Evolutionary conservation across 2,329 filamentous ascomycete species (phyloP).

Genomic region (Trichoderma brevicompactum): DNA sequence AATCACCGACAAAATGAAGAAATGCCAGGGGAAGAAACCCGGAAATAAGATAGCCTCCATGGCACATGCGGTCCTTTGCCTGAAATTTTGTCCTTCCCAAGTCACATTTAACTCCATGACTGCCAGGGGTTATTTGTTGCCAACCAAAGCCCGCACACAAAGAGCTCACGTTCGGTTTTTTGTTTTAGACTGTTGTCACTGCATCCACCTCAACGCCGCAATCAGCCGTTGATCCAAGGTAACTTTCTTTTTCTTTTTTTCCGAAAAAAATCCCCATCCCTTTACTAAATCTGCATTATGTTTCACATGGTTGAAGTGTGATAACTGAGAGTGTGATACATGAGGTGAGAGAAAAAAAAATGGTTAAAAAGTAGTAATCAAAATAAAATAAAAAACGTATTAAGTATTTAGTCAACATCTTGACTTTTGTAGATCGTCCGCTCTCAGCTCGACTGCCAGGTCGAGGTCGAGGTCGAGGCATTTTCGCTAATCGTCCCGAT

Average conservation of each 20-base stretch:
- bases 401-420: constrained; percentile 17
- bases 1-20: not conserved
- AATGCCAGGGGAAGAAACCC: not conserved
- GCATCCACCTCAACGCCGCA: constrained; percentile 16
- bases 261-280: not conserved
- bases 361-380: not conserved
- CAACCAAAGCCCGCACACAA: not conserved
- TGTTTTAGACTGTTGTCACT: not conserved
- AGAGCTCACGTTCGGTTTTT: not conserved
- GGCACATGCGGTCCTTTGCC: constrained; percentile 1
- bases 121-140: not conserved
- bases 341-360: not conserved
- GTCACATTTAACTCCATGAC: constrained; percentile 8
- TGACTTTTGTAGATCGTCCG: not conserved
- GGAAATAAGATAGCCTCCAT: not conserved
- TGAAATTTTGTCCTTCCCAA: constrained; percentile 5
- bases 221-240: constrained; percentile 31
- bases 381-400: constrained; percentile 10
- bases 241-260: constrained; percentile 26
- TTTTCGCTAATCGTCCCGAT: not conserved
- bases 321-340: not conserved
- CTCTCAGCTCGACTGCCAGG: not conserved
- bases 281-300: constrained; percentile 12
- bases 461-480: not conserved
- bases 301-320: constrained; percentile 23